Evolutionary conservation across 1,284 basidiomycete genomes (phyloP), one percentile per base, ranked within the genome.

Genomic region (Tetrapyrgos nigripes): DNA sequence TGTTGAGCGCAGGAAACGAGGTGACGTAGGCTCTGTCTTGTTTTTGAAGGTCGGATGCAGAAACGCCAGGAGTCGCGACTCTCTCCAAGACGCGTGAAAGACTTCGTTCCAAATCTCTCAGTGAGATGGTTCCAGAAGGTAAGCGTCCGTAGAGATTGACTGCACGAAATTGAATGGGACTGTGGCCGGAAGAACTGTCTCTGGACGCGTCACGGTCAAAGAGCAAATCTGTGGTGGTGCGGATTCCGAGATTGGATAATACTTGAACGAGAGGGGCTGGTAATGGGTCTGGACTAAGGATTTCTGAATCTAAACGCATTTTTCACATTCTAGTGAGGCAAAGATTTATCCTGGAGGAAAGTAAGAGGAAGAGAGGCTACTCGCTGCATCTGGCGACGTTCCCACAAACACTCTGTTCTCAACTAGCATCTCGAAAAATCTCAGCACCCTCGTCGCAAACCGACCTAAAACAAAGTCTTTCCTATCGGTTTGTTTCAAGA

Each of bases 101-200:
- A 31, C 46, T 43, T 14, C 19, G 26, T 24, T 58, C 52, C 8
- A 61, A 47, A n/a, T 55, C 51, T 23, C 46, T 2, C 26, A 61
- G 56, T 23, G 54, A 43, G 21, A 61, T 55, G n/a, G 52, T 51
- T 57, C 56, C 56, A 13, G 43, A 44, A 35, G 51, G 44, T 28
- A 61, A 10, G 26, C 53, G 55, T 31, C 49, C 24, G 47, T 53
- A 61, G 1, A 61, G 49, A 19, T 55, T 52, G 26, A 61, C 29
- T 3, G 51, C 19, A 40, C 37, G 37, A 45, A 51, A 45, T 35
- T 74, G 29, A 43, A 50, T 24, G n/a, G 27, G 27, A 2, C 3
- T 21, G 1, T 50, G 27, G 27, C 29, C 29, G 29, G 56, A 37
- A 40, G 4, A 4, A 8, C 4, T 40, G 17, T 8, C 31, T 8